Evolutionary conservation across 2,329 filamentous ascomycete genomes (phyloP), one percentile per base, ranked within the genome.

Genomic region (Cephalotrichum gorgonifer): DNA sequence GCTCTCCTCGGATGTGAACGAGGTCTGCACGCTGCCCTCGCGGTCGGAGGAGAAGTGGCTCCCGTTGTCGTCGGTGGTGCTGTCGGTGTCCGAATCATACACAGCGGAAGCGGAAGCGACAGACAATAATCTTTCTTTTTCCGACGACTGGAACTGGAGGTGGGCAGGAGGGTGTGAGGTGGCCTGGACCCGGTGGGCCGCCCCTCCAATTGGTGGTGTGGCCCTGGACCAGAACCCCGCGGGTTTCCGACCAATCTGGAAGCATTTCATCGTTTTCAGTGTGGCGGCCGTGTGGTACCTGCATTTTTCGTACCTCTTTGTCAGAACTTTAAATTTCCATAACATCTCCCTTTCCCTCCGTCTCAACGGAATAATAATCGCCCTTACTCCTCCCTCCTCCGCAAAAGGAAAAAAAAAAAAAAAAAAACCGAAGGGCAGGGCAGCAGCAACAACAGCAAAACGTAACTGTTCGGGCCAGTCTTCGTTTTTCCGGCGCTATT

Each of bases 241-340:
- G 43, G 75, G 66, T 58, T 71, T 73, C 57, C 71, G 73, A 55
- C 78, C 79, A 55, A 83, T 79, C 55, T 75, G 76, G 63, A 73
- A 81, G 56, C 72, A 70, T 60, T 72, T 75, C 76, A 83, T 81
- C 46, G 72, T 73, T 44, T 69, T 66, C 27, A 80, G 60, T 14
- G 77, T 77, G 48, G 67, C 63, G 38, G 66, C 63, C 35, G 69
- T 73, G 59, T 83, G 79, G 61, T 79, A 82, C 54, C 79, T 82
- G 65, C n/a, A n/a, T n/a, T n/a, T n/a, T n/a, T 44, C 25, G 20
- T 38, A 39, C n/a, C 43, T 7, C n/a, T n/a, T n/a, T 48, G 23
- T 50, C 39, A 49, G 41, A 15, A 43, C 25, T 26, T 33, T 33
- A n/a, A n/a, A n/a, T n/a, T 15, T 14, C 30, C 4, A 33, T 33